Conservation (phyloP, 139 green algal species). For the Chlamydomonas schloesseri region DNA sequence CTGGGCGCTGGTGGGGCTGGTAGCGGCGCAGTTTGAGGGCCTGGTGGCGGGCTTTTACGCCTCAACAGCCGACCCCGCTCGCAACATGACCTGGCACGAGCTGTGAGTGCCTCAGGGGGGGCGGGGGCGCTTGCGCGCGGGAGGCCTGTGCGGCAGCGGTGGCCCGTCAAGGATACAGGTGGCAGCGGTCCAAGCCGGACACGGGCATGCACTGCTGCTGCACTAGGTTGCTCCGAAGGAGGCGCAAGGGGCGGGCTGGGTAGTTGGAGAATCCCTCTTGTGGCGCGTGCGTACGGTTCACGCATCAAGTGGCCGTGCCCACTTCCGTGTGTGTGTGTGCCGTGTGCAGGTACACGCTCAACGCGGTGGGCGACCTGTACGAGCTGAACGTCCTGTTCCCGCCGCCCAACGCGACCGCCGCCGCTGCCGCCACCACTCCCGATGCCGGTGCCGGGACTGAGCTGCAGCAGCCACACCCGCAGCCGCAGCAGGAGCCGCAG, state of each 20-base stretch:
- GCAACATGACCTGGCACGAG: slow-evolving; percentile 53
- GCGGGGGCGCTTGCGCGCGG: neutral
- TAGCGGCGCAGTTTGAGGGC: slow-evolving; percentile 60
- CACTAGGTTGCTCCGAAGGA: too few species aligned
- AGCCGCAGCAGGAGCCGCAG: neutral
- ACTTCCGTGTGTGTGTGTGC: too few species aligned
- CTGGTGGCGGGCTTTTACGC: slow-evolving; percentile 48
- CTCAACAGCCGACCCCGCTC: neutral
- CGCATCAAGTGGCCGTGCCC: too few species aligned
- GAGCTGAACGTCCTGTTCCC: slow-evolving; percentile 59
- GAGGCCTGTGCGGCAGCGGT: neutral
- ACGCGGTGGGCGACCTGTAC: slow-evolving; percentile 57
- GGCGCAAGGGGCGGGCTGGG: too few species aligned
- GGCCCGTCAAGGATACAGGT: too few species aligned
- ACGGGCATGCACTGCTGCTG: too few species aligned
- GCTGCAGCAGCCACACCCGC: neutral
- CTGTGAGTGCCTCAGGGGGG: slow-evolving; percentile 20
- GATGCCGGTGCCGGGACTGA: neutral
- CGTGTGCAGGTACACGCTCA: slow-evolving; percentile 39
- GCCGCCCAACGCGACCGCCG: neutral
- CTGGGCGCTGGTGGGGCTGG: slow-evolving; percentile 54
- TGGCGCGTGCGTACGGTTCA: too few species aligned
- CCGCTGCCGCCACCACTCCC: too few species aligned
- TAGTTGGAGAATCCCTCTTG: too few species aligned
- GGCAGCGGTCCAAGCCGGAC: too few species aligned